These are phyloP conservation scores for Vaccinium vitisidaea DNA, from an alignment of 148 eudicot species.

Conservation along the genomic window DNA sequence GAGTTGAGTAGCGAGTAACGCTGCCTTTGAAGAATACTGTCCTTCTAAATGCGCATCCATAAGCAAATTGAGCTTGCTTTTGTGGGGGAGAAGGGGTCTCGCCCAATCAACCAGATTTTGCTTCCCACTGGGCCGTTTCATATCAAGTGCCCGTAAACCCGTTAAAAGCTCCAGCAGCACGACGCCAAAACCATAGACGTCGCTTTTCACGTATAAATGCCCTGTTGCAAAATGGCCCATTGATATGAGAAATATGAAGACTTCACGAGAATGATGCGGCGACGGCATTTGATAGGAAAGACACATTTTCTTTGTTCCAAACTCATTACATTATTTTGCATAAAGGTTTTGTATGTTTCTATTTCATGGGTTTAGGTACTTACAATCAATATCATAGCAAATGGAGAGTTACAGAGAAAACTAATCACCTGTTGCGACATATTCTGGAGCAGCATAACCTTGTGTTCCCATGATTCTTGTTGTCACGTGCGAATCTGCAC, in stretches of 20 bases:
- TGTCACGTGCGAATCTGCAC: constrained; percentile 54
- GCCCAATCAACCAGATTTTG: constrained; percentile 52
- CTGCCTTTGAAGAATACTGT: constrained; percentile 59
- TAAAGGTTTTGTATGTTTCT: too few relatives aligned
- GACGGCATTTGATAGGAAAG: background rate
- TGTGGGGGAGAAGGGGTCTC: constrained; percentile 40
- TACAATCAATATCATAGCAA: background rate
- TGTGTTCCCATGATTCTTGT: constrained; percentile 61
- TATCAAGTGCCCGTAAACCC: constrained; percentile 59
- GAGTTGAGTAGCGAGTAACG: constrained; percentile 44
- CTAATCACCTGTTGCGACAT: constrained; percentile 57
- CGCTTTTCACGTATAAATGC: constrained; percentile 71
- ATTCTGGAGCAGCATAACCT: constrained; percentile 73
- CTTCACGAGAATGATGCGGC: background rate
- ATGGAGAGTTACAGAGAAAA: background rate
- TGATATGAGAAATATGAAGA: background rate
- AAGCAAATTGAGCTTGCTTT: constrained; percentile 44
- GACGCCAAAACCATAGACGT: constrained; percentile 85
- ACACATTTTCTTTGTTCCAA: too few relatives aligned
- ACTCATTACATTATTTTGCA: too few relatives aligned
- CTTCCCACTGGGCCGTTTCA: constrained; percentile 47
- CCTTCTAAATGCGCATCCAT: constrained; percentile 64
- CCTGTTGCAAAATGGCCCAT: constrained; percentile 32
- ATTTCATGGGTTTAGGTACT: background rate
- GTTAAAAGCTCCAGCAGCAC: constrained; percentile 71